Evolutionary conservation across 78 protist species (phyloP).

Genomic region (Monosiga brevicollis): DNA sequence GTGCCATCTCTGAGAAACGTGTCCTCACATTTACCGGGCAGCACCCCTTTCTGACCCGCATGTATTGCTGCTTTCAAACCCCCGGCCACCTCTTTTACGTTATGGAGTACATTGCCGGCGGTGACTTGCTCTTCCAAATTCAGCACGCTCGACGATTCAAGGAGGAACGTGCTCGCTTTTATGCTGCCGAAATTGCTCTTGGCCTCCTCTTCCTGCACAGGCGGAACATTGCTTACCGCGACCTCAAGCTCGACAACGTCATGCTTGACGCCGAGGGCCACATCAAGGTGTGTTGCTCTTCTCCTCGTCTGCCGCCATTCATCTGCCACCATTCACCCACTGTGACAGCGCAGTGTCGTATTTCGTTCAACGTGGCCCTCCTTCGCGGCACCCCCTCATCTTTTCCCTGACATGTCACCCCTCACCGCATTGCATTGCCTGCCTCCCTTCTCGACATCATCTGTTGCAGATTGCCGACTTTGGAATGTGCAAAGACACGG

Average conservation of each 20-base stretch:
- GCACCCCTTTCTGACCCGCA: slow-evolving; percentile 57
- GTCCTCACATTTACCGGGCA: neutral
- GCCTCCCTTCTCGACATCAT: too few relatives aligned
- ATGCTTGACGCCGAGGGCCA: slow-evolving; percentile 11
- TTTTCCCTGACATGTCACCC: too few relatives aligned
- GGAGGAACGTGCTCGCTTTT: slow-evolving; percentile 18
- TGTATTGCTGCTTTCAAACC: slow-evolving; percentile 72
- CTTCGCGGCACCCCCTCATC: too few relatives aligned
- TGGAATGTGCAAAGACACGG: slow-evolving; percentile 10
- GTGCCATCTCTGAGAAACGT: slow-evolving; percentile 4
- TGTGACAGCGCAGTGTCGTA: too few relatives aligned
- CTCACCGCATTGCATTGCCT: too few relatives aligned
- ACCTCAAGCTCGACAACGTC: slow-evolving; percentile 29
- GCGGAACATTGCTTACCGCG: slow-evolving; percentile 20
- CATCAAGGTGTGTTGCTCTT: neutral
- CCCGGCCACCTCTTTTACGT: neutral
- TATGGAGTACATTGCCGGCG: neutral
- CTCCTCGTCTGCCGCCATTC: too few relatives aligned
- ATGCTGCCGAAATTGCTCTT: slow-evolving; percentile 31
- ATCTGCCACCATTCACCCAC: too few relatives aligned
- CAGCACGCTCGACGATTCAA: neutral
- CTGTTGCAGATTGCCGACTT: slow-evolving; percentile 19
- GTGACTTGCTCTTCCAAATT: slow-evolving; percentile 32
- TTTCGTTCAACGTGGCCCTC: too few relatives aligned
- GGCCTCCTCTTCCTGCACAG: slow-evolving; percentile 34